These are phyloP conservation scores for Aspergillus terreus DNA, from an alignment of 2,329 filamentous ascomycete genomes.

Conservation along the genomic window DNA sequence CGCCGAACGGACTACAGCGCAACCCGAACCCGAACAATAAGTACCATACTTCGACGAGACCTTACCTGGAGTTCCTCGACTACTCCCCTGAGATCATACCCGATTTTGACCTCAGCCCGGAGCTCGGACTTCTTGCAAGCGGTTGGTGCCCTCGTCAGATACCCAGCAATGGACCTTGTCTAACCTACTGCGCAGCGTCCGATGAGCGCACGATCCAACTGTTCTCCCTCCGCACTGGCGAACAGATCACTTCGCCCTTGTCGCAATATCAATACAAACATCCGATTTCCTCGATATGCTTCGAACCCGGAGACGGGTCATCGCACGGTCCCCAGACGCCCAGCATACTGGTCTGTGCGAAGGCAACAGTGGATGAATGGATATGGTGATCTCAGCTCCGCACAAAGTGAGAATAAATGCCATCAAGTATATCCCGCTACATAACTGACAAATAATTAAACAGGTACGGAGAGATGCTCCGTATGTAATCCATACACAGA, in stretches of 20 bases:
- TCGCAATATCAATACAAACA: conserved; percentile 21
- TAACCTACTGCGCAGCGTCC: conserved; percentile 21
- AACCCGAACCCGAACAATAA: conserved; percentile 26
- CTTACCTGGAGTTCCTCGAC: conserved; percentile 36
- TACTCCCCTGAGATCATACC: conserved; percentile 24
- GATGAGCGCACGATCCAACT: conserved; percentile 32
- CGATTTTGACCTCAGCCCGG: conserved; percentile 35
- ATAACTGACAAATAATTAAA: neutral
- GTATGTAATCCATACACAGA: conserved; percentile 1
- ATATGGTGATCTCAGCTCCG: conserved; percentile 23
- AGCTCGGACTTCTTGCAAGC: conserved; percentile 37
- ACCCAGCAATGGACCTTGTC: neutral
- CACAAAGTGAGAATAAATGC: neutral
- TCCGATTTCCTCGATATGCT: conserved; percentile 29
- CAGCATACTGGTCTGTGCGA: conserved; percentile 31
- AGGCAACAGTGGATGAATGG: conserved; percentile 36
- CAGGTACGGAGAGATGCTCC: neutral
- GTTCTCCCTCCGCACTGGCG: conserved; percentile 36
- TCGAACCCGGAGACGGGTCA: conserved; percentile 26
- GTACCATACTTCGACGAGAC: conserved; percentile 27
- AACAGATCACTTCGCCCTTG: conserved; percentile 27
- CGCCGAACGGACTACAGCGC: conserved; percentile 23
- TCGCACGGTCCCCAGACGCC: conserved; percentile 27
- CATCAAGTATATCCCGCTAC: neutral
- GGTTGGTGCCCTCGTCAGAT: conserved; percentile 19